A percentile compares a stretch with the other conserved stretches of the same genome.
These are phyloP conservation scores for Alternaria conjuncta DNA, from an alignment of 2,329 filamentous ascomycete genomes.

Conservation along the genomic window DNA sequence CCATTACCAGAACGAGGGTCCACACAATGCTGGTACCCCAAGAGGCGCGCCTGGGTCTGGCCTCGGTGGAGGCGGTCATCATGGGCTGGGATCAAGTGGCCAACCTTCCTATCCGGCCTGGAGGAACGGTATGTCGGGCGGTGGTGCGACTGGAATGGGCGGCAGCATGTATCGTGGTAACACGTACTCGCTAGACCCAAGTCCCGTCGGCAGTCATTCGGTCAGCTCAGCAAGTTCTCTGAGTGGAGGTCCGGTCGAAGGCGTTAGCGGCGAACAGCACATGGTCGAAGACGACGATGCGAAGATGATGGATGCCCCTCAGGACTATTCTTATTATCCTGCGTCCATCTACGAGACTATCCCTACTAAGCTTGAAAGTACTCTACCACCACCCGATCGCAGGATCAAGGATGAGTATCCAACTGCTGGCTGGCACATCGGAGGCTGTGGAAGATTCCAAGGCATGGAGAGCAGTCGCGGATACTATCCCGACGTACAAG, in stretches of 20 bases:
- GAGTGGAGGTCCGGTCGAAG: slow-evolving; percentile 50
- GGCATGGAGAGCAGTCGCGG: slow-evolving; percentile 56
- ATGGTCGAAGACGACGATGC: slow-evolving; percentile 46
- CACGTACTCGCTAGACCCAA: slow-evolving; percentile 49
- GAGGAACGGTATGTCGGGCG: slow-evolving; percentile 42
- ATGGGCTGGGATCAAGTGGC: slow-evolving; percentile 73
- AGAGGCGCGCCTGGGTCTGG: slow-evolving; percentile 43
- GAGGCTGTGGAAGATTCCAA: slow-evolving; percentile 53
- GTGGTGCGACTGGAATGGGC: slow-evolving; percentile 37
- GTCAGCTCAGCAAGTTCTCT: slow-evolving; percentile 54
- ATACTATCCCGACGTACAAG: slow-evolving; percentile 54
- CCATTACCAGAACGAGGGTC: slow-evolving; percentile 56
- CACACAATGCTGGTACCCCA: slow-evolving; percentile 46
- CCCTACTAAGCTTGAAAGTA: slow-evolving; percentile 39
- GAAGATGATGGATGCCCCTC: slow-evolving; percentile 50
- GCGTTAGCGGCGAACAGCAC: slow-evolving; percentile 51
- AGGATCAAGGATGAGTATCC: slow-evolving; percentile 54
- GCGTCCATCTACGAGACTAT: slow-evolving; percentile 52
- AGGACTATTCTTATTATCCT: slow-evolving; percentile 57
- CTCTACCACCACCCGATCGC: slow-evolving; percentile 44
- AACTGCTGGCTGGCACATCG: slow-evolving; percentile 45
- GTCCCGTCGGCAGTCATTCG: slow-evolving; percentile 50
- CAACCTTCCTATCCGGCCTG: slow-evolving; percentile 52
- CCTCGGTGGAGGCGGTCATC: slow-evolving; percentile 38
- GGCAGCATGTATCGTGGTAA: slow-evolving; percentile 44